Evolutionary conservation across 1,284 basidiomycete genomes (phyloP).

Genomic region (Hymenochaete sp.): DNA sequence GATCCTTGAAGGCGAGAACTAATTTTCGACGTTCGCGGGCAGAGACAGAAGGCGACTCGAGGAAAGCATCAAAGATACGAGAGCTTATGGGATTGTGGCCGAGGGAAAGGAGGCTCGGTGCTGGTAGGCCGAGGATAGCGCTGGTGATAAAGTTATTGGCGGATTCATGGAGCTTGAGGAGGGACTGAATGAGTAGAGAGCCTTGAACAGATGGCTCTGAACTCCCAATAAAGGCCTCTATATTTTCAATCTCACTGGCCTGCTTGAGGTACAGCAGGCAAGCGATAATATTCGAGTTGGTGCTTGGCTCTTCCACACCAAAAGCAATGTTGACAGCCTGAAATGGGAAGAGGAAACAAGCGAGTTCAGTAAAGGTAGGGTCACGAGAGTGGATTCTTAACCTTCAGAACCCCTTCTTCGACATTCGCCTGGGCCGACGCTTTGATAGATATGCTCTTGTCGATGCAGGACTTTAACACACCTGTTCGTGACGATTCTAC

Average conservation of each 20-base stretch:
- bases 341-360: background rate
- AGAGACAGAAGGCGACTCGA: slow-evolving; percentile 62
- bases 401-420: slow-evolving; percentile 23
- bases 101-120: slow-evolving; percentile 50
- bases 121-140: slow-evolving; percentile 45
- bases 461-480: slow-evolving; percentile 64
- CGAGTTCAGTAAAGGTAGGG: background rate
- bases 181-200: slow-evolving; percentile 73
- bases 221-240: no score
- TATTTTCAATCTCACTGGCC: no score
- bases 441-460: slow-evolving; percentile 47
- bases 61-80: slow-evolving; percentile 70
- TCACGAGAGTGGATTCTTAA: background rate
- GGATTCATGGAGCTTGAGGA: slow-evolving; percentile 59
- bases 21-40: slow-evolving; percentile 63
- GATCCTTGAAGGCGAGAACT: slow-evolving; percentile 65
- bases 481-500: slow-evolving; percentile 51
- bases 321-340: slow-evolving; percentile 59
- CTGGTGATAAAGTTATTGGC: slow-evolving; percentile 59
- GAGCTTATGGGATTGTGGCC: slow-evolving; percentile 71
- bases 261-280: slow-evolving; percentile 43
- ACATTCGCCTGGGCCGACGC: slow-evolving; percentile 27
- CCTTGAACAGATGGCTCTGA: slow-evolving; percentile 73
- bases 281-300: slow-evolving; percentile 33
- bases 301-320: slow-evolving; percentile 39